phyloP scores from a whole-genome alignment of 2,329 filamentous ascomycete species.

The Rhexocercosporidium sp. region DNA sequence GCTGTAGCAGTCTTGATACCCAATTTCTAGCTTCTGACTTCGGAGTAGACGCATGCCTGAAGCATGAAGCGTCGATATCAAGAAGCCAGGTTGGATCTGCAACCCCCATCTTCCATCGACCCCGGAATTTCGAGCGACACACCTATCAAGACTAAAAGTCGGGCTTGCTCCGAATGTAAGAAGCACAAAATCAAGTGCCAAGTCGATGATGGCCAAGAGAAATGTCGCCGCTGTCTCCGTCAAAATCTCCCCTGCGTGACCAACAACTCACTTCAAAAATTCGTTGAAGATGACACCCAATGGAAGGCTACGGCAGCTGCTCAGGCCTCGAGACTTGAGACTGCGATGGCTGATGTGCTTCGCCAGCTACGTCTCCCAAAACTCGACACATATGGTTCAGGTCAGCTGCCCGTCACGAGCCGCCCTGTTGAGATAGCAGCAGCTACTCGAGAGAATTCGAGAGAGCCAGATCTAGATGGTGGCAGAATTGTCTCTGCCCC shows the following conservation, averaged over 20 bases:
- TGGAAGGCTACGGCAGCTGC: neutral
- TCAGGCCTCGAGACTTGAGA: neutral
- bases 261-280: slow-evolving; percentile 3
- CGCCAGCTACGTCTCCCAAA: neutral
- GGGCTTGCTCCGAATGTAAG: slow-evolving; percentile 3
- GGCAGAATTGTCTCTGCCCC: neutral
- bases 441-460: neutral
- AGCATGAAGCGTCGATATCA: slow-evolving; percentile 1
- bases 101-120: neutral
- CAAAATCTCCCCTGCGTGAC: slow-evolving; percentile 1
- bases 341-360: neutral
- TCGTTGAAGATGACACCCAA: slow-evolving; percentile 3
- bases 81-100: neutral
- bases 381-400: neutral
- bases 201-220: neutral
- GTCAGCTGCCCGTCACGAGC: neutral
- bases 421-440: neutral
- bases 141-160: slow-evolving; percentile 3
- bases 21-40: too few relatives aligned
- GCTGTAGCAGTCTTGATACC: too few relatives aligned
- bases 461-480: slow-evolving; percentile 4
- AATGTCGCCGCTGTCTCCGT: neutral
- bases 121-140: neutral
- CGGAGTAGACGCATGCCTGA: too few relatives aligned
- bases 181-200: slow-evolving; percentile 6